Percentiles rank a stretch among this genome's conserved stretches.
Conservation (phyloP, 805 yeast genomes). For the Jamesozyma hellenica region DNA sequence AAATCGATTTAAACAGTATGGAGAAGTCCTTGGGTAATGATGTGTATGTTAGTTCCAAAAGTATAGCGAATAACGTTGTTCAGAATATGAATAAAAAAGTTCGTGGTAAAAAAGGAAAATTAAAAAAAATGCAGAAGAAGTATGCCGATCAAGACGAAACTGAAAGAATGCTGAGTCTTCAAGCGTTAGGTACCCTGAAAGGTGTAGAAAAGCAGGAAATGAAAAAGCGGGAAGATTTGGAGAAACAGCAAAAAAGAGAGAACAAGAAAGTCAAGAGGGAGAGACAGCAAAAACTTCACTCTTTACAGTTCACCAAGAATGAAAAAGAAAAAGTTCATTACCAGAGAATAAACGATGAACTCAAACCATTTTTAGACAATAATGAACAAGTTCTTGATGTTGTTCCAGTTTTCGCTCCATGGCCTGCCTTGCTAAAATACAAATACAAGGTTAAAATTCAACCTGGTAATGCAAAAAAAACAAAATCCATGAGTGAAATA, state of each 20-base stretch:
- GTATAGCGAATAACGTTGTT: conserved; percentile 13
- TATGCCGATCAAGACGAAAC: conserved; percentile 90
- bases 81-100: conserved; percentile 35
- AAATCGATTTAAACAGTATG: not conserved
- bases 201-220: conserved; percentile 34
- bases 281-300: conserved; percentile 32
- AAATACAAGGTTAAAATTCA: conserved; percentile 77
- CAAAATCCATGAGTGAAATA: conserved; percentile 70
- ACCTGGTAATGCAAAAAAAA: conserved; percentile 73
- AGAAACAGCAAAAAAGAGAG: conserved; percentile 29
- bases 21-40: not conserved
- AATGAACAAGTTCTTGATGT: conserved; percentile 51
- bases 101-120: conserved; percentile 78
- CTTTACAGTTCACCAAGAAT: conserved; percentile 26
- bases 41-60: not conserved
- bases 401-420: conserved; percentile 87
- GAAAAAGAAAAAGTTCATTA: conserved; percentile 37
- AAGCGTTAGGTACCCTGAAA: conserved; percentile 75
- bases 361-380: conserved; percentile 21
- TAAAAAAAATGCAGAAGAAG: conserved; percentile 72
- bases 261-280: conserved; percentile 29
- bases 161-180: conserved; percentile 65
- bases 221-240: conserved; percentile 27
- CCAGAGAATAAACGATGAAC: conserved; percentile 34
- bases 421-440: conserved; percentile 65